These are phyloP conservation scores for Fomes fomentarius DNA, from an alignment of 1,284 basidiomycete species.

Conservation along the genomic window DNA sequence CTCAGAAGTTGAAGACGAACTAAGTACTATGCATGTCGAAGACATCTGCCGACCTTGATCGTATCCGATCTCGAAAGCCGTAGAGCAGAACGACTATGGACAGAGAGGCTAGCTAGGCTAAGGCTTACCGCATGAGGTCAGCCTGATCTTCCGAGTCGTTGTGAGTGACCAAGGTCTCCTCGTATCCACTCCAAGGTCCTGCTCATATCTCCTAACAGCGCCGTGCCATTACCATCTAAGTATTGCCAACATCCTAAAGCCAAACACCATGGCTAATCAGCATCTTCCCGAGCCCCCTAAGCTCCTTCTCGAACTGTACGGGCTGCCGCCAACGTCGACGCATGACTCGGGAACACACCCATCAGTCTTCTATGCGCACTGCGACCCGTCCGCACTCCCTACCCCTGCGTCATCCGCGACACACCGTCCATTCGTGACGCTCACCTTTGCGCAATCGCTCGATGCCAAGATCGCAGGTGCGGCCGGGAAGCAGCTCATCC, in stretches of 20 bases:
- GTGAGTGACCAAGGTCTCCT: too few species aligned
- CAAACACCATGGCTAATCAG: not conserved
- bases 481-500: constrained; percentile 73
- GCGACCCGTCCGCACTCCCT: constrained; percentile 7
- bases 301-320: constrained; percentile 25
- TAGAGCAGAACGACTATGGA: too few species aligned
- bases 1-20: too few species aligned
- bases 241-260: not conserved
- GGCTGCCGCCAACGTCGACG: not conserved
- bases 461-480: constrained; percentile 91
- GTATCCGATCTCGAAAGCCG: too few species aligned
- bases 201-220: too few species aligned
- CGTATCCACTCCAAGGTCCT: too few species aligned
- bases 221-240: too few species aligned
- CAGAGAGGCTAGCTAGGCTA: too few species aligned
- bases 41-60: too few species aligned
- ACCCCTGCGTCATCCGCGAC: constrained; percentile 18
- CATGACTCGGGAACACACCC: constrained; percentile 3
- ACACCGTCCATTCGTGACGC: constrained; percentile 66
- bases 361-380: constrained; percentile 23
- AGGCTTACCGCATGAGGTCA: too few species aligned
- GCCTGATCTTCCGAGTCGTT: too few species aligned
- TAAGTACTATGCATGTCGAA: too few species aligned
- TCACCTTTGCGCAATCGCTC: constrained; percentile 95
- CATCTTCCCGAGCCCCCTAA: constrained; percentile 14